Conservation (phyloP, 768 basidiomycete genomes). For the Cytidiella melzeri region DNA sequence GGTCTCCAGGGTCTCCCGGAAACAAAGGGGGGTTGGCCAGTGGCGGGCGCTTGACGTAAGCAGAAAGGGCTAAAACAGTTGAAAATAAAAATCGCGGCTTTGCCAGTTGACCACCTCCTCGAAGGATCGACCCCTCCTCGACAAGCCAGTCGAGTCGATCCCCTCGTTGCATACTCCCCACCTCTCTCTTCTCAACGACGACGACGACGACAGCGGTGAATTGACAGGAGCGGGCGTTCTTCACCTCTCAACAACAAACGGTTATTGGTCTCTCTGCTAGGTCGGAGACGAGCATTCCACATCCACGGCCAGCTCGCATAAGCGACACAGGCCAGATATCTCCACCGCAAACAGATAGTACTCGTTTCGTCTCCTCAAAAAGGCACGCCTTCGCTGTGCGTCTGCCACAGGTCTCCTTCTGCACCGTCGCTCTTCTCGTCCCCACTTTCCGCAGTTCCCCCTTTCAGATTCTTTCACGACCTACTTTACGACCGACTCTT, state of each 20-base stretch:
- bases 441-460: constrained; percentile 25
- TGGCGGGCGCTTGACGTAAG: constrained; percentile 18
- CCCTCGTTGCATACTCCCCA: constrained; percentile 29
- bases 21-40: neutral
- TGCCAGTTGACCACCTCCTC: constrained; percentile 20
- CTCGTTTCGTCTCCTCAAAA: constrained; percentile 38
- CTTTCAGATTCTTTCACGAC: constrained; percentile 50
- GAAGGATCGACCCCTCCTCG: constrained; percentile 37
- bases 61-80: constrained; percentile 3
- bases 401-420: constrained; percentile 48
- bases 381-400: constrained; percentile 94
- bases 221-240: constrained; percentile 27
- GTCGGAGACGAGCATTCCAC: constrained; percentile 20
- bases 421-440: constrained; percentile 24
- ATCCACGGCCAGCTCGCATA: constrained; percentile 6
- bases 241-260: constrained; percentile 15
- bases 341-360: constrained; percentile 16
- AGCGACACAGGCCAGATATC: constrained; percentile 7
- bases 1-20: neutral
- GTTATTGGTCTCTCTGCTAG: constrained; percentile 22
- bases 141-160: constrained; percentile 32
- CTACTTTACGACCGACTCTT: constrained; percentile 57
- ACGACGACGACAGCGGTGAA: constrained; percentile 35
- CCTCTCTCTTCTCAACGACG: constrained; percentile 32
- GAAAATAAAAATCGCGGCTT: constrained; percentile 19